phyloP scores from a whole-genome alignment of 345 rosid species.

The Camelina neglecta region DNA sequence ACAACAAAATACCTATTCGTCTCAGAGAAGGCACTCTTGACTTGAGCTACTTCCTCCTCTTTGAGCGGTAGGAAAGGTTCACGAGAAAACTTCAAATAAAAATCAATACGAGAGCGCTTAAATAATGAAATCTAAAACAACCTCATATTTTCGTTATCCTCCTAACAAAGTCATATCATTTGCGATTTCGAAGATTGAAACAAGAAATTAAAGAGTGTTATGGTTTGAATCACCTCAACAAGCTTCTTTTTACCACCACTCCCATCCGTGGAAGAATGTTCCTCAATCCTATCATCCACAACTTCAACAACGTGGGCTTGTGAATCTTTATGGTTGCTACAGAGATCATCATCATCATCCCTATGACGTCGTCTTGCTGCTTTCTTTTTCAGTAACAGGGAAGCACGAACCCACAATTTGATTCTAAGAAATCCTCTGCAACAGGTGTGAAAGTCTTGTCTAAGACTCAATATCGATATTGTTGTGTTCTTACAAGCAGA shows the following conservation, averaged over 20 bases:
- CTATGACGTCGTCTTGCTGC: not conserved
- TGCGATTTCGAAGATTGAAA: not conserved
- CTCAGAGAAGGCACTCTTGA: conserved; percentile 55
- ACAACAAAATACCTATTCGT: conserved; percentile 57
- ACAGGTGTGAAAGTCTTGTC: conserved; percentile 63
- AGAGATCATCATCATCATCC: conserved; percentile 2
- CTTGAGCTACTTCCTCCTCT: conserved; percentile 63
- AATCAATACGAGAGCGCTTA: conserved; percentile 7
- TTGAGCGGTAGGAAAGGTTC: conserved; percentile 71
- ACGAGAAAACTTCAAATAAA: conserved; percentile 49
- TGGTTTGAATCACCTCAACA: not conserved
- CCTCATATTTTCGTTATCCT: too few relatives aligned
- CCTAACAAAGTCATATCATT: not conserved
- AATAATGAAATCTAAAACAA: not conserved
- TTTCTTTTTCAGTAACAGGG: conserved; percentile 21
- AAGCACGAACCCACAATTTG: conserved; percentile 35
- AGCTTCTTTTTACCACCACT: not conserved
- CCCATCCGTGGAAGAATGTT: not conserved
- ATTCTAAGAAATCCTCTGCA: conserved; percentile 60
- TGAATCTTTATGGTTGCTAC: conserved; percentile 27
- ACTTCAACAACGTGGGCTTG: conserved; percentile 23
- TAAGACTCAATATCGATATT: not conserved
- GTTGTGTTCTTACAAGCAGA: not conserved
- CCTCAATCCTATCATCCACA: not conserved
- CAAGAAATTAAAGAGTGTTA: too few relatives aligned